phyloP scores from a whole-genome alignment of 164 flowering plant species.

The Magnolia sinica region DNA sequence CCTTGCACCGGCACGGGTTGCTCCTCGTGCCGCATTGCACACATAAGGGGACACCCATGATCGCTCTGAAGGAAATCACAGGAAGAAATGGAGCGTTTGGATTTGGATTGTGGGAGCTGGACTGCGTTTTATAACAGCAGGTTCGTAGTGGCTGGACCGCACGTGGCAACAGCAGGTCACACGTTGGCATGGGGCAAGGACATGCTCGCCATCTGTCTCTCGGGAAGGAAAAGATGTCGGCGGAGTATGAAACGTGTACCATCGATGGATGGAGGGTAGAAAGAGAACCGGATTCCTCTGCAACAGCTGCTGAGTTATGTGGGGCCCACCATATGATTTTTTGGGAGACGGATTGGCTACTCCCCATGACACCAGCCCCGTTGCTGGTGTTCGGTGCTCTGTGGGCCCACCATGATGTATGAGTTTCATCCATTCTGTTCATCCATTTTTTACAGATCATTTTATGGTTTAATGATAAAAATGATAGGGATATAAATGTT shows the following conservation, averaged over 20 bases:
- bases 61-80: neutral
- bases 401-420: too few species aligned
- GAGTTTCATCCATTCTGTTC: too few species aligned
- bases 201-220: neutral
- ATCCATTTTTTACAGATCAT: too few species aligned
- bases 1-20: slow-evolving; percentile 82
- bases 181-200: neutral
- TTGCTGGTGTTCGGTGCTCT: too few species aligned
- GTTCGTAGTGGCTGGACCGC: neutral
- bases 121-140: neutral
- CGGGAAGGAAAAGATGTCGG: neutral
- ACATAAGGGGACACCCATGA: slow-evolving; percentile 35
- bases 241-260: neutral
- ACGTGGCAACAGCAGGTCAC: neutral
- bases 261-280: neutral
- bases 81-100: neutral
- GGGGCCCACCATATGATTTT: too few species aligned
- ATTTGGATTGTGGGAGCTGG: neutral
- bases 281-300: too few species aligned
- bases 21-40: slow-evolving; percentile 59
- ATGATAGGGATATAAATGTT: too few species aligned
- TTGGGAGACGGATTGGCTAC: too few species aligned
- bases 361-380: too few species aligned
- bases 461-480: too few species aligned
- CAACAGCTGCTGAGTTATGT: too few species aligned